Evolutionary conservation across 352 stramenopile genomes (phyloP), one percentile per base, ranked within the genome.

Genomic region (Globisporangium nunn): DNA sequence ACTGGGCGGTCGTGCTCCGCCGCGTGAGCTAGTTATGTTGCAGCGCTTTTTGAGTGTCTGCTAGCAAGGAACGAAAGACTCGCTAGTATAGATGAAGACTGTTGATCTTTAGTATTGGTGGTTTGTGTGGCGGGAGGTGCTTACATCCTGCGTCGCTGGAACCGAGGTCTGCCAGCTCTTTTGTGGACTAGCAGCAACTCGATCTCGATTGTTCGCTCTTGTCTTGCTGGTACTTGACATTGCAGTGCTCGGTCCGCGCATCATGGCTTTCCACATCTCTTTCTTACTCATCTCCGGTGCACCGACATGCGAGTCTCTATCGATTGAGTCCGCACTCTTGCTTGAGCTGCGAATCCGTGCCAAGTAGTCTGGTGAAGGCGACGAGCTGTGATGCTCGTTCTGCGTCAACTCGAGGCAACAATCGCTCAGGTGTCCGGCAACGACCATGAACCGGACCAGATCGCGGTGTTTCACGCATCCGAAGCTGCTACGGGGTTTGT

Each of bases 1-100:
- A 95, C 63, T 95, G 85, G 85, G 83, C 81, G n/a, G 68, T 95
- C 35, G 63, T 93, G 53, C 65, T 94, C 67, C 71, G 71, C 54
- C 78, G 80, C 40, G 60, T 64, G 51, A 54, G 52, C 30, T 64
- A 60, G 33, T 39, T 15, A 6, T 23, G 8, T 0, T 55, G 41
- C 5, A 18, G 14, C 31, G 12, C 15, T 15, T 54, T 30, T 3
- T 17, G 8, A 33, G 10, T 31, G 45, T 15, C 17, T 35, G 28
- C 18, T 2, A 51, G 23, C 7, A 28, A 37, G 28, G 11, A 51
- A 12, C 28, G 10, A 8, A 18, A 11, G 23, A n/a, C 1, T 18
- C 29, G 29, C n/a, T 17, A 15, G n/a, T 12, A 29, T 52, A 58
- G 50, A 57, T 18, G 15, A 47, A 47, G 41, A 47, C 33, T 37